Conservation (phyloP, 2,329 filamentous ascomycete species). For the Monilinia laxa region DNA sequence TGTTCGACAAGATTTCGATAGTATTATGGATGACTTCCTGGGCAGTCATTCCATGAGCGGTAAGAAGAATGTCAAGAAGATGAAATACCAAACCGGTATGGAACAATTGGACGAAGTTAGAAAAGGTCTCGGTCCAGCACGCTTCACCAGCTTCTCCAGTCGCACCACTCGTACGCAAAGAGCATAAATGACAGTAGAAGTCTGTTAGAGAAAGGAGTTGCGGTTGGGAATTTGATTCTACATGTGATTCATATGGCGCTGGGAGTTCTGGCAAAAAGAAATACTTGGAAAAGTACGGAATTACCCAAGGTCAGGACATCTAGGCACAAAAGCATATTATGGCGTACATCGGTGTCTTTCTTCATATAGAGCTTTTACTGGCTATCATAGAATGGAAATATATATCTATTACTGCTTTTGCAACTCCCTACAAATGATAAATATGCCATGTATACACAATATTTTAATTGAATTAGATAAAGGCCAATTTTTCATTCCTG, state of each 20-base stretch:
- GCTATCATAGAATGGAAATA: conserved; percentile 9
- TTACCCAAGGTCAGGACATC: conserved; percentile 6
- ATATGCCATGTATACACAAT: too few relatives aligned
- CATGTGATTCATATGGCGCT: conserved; percentile 10
- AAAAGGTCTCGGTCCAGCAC: conserved; percentile 73
- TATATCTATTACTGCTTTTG: neutral
- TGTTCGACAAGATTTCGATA: conserved; percentile 77
- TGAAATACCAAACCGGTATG: conserved; percentile 75
- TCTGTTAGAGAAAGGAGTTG: conserved; percentile 1
- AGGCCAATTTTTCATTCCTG: too few relatives aligned
- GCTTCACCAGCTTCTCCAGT: conserved; percentile 45
- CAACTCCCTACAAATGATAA: too few relatives aligned
- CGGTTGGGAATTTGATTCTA: neutral
- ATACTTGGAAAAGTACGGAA: conserved; percentile 8
- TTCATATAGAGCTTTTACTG: neutral
- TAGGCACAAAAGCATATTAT: conserved; percentile 7
- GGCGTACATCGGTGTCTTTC: conserved; percentile 5
- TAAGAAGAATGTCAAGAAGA: conserved; percentile 76
- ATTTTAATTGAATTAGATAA: too few relatives aligned
- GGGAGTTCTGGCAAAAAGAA: conserved; percentile 15
- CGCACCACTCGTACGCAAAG: conserved; percentile 30
- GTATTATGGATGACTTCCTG: conserved; percentile 90
- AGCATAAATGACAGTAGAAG: conserved; percentile 23
- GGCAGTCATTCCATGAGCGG: conserved; percentile 69
- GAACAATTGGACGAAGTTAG: conserved; percentile 90